Evolutionary conservation across 257 asterid genomes (phyloP), one percentile per base, ranked within the genome.

Genomic region (Solanum chmielewskii): DNA sequence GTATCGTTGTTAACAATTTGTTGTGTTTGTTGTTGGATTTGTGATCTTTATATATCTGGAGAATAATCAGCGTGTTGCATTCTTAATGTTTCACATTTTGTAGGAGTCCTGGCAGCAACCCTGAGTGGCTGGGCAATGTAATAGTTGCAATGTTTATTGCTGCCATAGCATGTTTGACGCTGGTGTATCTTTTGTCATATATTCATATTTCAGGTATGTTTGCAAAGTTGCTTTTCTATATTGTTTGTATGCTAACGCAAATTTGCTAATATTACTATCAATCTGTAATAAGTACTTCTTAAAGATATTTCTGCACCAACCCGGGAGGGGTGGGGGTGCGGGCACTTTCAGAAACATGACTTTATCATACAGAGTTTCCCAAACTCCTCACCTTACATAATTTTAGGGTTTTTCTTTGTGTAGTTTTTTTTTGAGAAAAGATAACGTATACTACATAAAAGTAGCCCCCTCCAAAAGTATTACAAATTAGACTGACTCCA

Each of bases 41-140:
- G 8, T 78, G 25, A 78, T 78, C 64, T 45, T 78, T 64, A 62
- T 37, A 83, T 68, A 84, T 64, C 56, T 64, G 37, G 62, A 70
- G 70, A 29, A 42, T 45, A 49, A 37, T 84, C 29, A 10, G 27
- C 16, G 42, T 68, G 27, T 90, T 85, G 47, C 83, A 69, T 68
- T 56, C 14, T 27, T 60, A 68, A 86, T 86, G 82, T 35, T 91
- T 85, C 68, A 84, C 52, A 87, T 45, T 85, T 88, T 88, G 90
- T 95, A 97, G 99, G 92, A 94, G 89, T 87, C 99, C 99, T 45
- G 99, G 99, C 73, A 88, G 96, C 86, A 91, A 88, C 80, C 96
- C 99, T 7, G 98, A 96, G 35, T 96, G 98, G 98, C 84, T 95
- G 87, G 91, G 84, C 37, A 94, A 89, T 89, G 20, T 93, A 83